Base-by-base conservation (phyloP, 2,329 filamentous ascomycete species). In the Hymenoscyphus fructigenus region DNA sequence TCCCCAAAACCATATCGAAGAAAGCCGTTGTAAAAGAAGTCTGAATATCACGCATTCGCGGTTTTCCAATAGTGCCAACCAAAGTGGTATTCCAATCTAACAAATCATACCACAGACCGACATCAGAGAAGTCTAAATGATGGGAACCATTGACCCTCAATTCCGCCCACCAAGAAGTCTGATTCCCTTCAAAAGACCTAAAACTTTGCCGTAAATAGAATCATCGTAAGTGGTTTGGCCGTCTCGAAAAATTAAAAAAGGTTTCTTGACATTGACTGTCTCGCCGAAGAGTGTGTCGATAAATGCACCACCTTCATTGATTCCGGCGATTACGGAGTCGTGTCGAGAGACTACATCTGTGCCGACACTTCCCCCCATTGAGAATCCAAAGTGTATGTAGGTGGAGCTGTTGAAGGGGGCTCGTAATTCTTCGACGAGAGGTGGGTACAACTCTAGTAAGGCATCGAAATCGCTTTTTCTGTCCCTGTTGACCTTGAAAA, bases 181-280 rank as follows among this genome's bases (percentile, higher is more conserved):
- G 47, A 14, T 53, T 26, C 14, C 20, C 47, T 23, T 23, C 23
- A 12, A 53, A 53, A 4, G 47, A 53, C 9, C 20, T 53, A 53
- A 53, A 26, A 53, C 47, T 53, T 10, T 53, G 47, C 10, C 47
- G 10, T 26, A 53, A 26, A 47, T 20, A 9, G 44, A 20, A 20
- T 50, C 44, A 15, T 50, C 20, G 10, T 20, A 50, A n/a, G 2
- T 50, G n/a, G 44, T 23, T 20, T 50, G 7, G 44, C 44, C 44
- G 17, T 20, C 17, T 50, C 44, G 44, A 15, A 50, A 50, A 23
- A 50, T 20, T 0, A 50, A 7, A 20, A 50, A 53, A 14, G 47
- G 47, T 53, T 26, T 53, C 47, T 53, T 53, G 44, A 50, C 44
- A 50, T 50, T n/a, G 7, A 50, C 44, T 12, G 44, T 50, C n/a